Base-by-base conservation (phyloP, 73 alveolate genomes). In the Urostyla sp. region DNA sequence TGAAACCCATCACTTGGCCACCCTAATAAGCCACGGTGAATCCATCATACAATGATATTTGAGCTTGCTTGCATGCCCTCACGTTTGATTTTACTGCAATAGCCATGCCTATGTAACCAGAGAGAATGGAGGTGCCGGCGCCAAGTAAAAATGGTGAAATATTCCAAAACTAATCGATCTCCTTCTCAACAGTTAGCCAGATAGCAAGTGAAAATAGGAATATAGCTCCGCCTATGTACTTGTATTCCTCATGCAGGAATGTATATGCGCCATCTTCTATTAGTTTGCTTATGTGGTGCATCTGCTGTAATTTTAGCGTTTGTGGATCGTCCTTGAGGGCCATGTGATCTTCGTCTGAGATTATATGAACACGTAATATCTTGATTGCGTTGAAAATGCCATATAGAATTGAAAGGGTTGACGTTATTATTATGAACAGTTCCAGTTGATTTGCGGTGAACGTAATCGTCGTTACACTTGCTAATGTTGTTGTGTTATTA, bases 81-180 rank as follows among this genome's bases (percentile, higher is more conserved):
- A 85, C 87, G 79, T 94, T 94, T 27, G 96, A 88, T 58, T 60
- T 88, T 32, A 92, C 96, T 5, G 97, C 97, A 10, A 94, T 89
- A 61, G 83, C 73, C 97, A 94, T 94, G 23, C 98, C 98, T 31
- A 89, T 88, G 67, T 69, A 94, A 35, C 98, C 97, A 18, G 95
- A 75, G 6, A 91, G 30, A 35, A 91, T 79, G 1, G 95, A 87
- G 50, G 97, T 88, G 67, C 61, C 28, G 0, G 94, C 97, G 20
- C 98, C 98, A 1, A 88, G 78, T 11, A 94, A 50, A 74, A 91
- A 94, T 6, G 97, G 94, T 13, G 63, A 80, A 2, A 89, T 85
- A 51, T 90, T 88, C 96, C 94, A 94, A 88, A 87, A 92, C 75
- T 66, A 67, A 26, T 96, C 98, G 3, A 90, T 34, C 44, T 75